Base-by-base conservation (phyloP, 495 filamentous ascomycete genomes). In the Clohesyomyces aquaticus region DNA sequence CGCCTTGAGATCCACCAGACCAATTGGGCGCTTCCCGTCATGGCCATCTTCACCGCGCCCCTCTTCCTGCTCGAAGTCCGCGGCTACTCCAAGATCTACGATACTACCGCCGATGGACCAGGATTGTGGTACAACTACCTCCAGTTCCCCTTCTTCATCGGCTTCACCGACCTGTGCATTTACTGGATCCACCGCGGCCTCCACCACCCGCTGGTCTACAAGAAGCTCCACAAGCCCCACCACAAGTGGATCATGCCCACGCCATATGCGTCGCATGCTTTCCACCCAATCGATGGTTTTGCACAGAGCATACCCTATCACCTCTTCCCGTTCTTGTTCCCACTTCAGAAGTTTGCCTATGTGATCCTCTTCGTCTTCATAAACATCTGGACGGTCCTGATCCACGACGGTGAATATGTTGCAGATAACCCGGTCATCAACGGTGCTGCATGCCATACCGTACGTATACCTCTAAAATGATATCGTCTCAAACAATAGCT, bases 181-280 rank as follows among this genome's bases (percentile, higher is more conserved):
- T 97, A 98, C 82, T 90, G 87, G 82, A 96, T 96, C 71, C 93
- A 97, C 78, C 89, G 94, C 52, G 89, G 85, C 48, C 80, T 96
- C 64, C 93, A 98, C 78, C 88, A 91, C 75, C 89, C 90, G 4
- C 67, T 76, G 50, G 74, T 96, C 51, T 98, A 97, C 85, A 93
- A 90, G 80, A 79, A 77, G 49, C 83, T 98, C 21, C 93, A 98
- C 83, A 98, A 98, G 82, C 88, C 91, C 53, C 94, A 98, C 80
- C 93, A 98, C 86, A 96, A 96, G 79, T 97, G 93, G 94, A 96
- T 98, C 77, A 95, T 97, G 91, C 94, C 94, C 4, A 96, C 92
- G 6, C 93, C 93, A 11, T 97, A 83, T 74, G 94, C 93, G 11
- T 88, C 86, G 54, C 88, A 96, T 78, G 93, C 93, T 54, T 97